Evolutionary conservation across 768 basidiomycete genomes (phyloP).

Genomic region (Leccinum incarnatum): DNA sequence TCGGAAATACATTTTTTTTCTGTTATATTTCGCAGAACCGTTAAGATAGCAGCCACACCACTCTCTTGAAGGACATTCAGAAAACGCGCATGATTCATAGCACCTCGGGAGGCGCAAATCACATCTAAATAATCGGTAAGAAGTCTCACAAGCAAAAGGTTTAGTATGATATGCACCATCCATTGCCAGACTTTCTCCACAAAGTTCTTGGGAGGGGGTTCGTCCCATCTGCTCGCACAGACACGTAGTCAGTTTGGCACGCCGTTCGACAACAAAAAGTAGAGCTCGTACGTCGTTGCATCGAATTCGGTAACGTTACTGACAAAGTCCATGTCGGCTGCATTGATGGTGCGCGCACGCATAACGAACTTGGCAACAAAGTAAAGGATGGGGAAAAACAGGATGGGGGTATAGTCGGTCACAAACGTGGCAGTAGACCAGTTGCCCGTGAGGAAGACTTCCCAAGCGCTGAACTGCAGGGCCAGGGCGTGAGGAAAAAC

Average conservation of each 20-base stretch:
- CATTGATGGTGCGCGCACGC: constrained; percentile 4
- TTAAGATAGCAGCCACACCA: constrained; percentile 8
- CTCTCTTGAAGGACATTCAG: constrained; percentile 29
- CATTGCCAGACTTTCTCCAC: constrained; percentile 27
- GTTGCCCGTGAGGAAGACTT: constrained; percentile 38
- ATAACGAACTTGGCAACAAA: constrained; percentile 23
- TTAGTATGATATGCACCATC: constrained; percentile 17
- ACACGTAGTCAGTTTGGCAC: not conserved
- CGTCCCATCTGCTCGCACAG: constrained; percentile 20
- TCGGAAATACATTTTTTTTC: constrained; percentile 39
- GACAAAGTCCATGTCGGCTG: constrained; percentile 28
- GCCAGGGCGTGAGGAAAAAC: not conserved
- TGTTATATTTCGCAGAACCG: not conserved
- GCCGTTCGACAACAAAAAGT: not conserved
- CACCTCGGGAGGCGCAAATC: not conserved
- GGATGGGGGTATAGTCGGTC: constrained; percentile 42
- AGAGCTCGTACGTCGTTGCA: constrained; percentile 19
- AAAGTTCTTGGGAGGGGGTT: constrained; percentile 26
- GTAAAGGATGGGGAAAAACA: constrained; percentile 48
- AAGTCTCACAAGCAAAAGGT: not conserved
- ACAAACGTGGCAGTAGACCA: constrained; percentile 41
- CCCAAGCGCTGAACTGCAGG: constrained; percentile 39
- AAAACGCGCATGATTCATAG: constrained; percentile 32
- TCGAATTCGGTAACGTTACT: constrained; percentile 28
- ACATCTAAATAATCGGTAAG: constrained; percentile 13